Base-by-base conservation (phyloP, 306 rosid genomes). In the Begonia fuchsioides region DNA sequence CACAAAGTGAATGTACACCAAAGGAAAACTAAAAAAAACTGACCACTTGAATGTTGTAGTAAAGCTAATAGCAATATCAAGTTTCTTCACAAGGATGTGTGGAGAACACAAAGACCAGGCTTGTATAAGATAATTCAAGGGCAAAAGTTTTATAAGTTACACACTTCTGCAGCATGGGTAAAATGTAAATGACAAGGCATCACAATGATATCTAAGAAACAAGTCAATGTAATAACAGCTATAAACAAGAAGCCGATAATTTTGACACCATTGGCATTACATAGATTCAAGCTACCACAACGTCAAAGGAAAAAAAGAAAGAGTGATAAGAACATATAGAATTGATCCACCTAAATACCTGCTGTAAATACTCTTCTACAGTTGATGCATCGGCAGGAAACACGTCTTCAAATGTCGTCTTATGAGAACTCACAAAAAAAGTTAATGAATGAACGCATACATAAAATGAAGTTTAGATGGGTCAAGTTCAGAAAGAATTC, bases 381-480 rank as follows among this genome's bases (percentile, higher is more conserved):
- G 81, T 90, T 44, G 95, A 81, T 48, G 98, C 95, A 67, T 90
- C 98, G 2, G 87, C 95, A 47, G 95, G 98, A 68, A 90, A 90
- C 58, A 81, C 95, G 65, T 90, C 98, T 72, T 90, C 98, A 71
- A 81, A 85, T 56, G 98, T 85, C 61, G 98, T 85, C 98, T 90
- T 64, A 53, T 57, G 18, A 52, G 46, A 61, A 52, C 41, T 19
- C 55, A 18, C 51, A 45, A 49, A 18, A 58, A 50, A 20, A 44
- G n/a, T 54, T 26, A 54, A 59, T 63, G 43, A 68, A 70, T 54
- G 64, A 71, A 26, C 35, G n/a, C n/a, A n/a, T n/a, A n/a, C n/a
- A n/a, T n/a, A n/a, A n/a, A 9, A 48, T 41, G 49, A 19, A 44
- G 54, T 6, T 50, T 53, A 13, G 3, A 16, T n/a, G 8, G 15